Percentiles rank a stretch among this genome's conserved stretches.
These are phyloP conservation scores for Nicotiana noctiflora DNA, from an alignment of 257 asterid species.

Conservation along the genomic window DNA sequence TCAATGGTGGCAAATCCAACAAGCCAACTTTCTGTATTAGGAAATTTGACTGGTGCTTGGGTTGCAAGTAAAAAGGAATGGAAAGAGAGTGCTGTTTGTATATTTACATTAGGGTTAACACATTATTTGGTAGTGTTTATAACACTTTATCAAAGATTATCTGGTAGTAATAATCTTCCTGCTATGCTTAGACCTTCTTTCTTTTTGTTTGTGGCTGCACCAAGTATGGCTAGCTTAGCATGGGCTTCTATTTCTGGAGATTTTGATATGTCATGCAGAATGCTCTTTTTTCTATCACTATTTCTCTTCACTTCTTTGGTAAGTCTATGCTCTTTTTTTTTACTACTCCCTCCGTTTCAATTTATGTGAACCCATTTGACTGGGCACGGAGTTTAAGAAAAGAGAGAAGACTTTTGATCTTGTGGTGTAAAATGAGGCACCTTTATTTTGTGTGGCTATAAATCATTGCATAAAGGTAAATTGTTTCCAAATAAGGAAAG, in stretches of 20 bases:
- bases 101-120: conserved; percentile 34
- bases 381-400: too few relatives aligned
- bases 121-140: conserved; percentile 41
- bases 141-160: conserved; percentile 42
- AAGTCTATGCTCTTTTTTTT: neutral
- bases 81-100: conserved; percentile 38
- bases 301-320: conserved; percentile 48
- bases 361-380: too few relatives aligned
- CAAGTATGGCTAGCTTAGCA: conserved; percentile 41
- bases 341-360: too few relatives aligned
- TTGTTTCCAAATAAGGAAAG: too few relatives aligned
- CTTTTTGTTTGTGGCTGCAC: conserved; percentile 42
- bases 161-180: conserved; percentile 24
- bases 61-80: conserved; percentile 33
- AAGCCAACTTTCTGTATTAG: conserved; percentile 43
- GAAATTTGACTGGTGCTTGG: conserved; percentile 43
- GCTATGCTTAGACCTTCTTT: conserved; percentile 36
- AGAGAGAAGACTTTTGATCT: too few relatives aligned
- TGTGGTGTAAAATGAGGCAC: too few relatives aligned
- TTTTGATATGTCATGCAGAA: conserved; percentile 33
- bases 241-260: conserved; percentile 40
- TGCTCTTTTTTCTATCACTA: conserved; percentile 42
- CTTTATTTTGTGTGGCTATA: too few relatives aligned
- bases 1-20: conserved; percentile 48
- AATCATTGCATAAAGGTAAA: too few relatives aligned